phyloP scores from a whole-genome alignment of 1,284 basidiomycete genomes.

The Schizophyllum amplum region DNA sequence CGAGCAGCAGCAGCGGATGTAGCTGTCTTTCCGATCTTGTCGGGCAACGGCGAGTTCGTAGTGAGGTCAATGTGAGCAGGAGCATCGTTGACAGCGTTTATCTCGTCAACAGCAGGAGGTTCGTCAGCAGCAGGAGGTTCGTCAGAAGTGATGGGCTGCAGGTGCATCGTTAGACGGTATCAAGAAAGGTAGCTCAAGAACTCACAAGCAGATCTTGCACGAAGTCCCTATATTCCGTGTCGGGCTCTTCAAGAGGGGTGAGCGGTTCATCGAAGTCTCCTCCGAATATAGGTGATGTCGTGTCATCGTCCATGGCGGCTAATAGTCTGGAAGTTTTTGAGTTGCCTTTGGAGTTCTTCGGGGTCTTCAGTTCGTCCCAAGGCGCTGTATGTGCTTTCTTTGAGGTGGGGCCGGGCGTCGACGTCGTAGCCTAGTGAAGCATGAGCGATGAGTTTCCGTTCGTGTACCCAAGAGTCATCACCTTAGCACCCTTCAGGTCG shows the following conservation, averaged over 20 bases:
- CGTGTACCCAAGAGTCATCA: no score
- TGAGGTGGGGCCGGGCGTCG: not conserved
- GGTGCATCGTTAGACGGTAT: no score
- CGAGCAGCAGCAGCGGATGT: no score
- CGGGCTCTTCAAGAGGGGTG: not conserved
- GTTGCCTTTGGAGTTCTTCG: not conserved
- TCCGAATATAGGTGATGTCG: not conserved
- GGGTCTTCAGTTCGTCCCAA: not conserved
- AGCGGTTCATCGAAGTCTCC: not conserved
- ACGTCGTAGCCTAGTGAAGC: no score
- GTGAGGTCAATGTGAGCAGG: not conserved
- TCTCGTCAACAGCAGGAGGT: not conserved
- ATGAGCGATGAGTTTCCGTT: no score
- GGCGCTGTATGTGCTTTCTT: not conserved
- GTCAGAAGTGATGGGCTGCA: not conserved
- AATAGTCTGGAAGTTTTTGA: not conserved
- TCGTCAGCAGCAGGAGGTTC: not conserved
- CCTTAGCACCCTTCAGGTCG: no score
- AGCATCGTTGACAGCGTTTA: not conserved
- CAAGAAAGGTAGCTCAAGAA: no score
- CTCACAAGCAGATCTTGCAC: not conserved
- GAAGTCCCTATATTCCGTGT: not conserved
- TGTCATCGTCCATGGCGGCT: not conserved
- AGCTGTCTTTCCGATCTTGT: not conserved
- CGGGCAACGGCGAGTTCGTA: not conserved